phyloP scores from a whole-genome alignment of 306 rosid genomes.

The Prinsepia uniflora region DNA sequence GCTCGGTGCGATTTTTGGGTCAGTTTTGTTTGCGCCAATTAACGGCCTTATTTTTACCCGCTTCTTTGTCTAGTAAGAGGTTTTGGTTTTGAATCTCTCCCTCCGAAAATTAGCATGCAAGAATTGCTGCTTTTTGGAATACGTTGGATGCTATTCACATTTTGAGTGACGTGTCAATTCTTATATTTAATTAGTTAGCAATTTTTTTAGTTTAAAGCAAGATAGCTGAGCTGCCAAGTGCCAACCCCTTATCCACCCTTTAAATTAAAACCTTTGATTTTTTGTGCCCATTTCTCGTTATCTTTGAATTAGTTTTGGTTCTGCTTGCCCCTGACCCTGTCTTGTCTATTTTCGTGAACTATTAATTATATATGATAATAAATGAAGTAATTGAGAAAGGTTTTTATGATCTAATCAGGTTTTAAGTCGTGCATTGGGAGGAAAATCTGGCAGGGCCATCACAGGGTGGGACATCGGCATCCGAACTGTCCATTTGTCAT shows the following conservation, averaged over 20 bases:
- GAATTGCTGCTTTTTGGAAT: background rate
- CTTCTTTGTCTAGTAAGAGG: too few relatives aligned
- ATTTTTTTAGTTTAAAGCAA: background rate
- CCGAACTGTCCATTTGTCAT: conserved; percentile 45
- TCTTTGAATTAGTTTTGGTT: background rate
- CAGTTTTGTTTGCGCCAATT: too few relatives aligned
- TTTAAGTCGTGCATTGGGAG: conserved; percentile 76
- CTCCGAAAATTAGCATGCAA: too few relatives aligned
- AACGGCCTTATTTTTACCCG: too few relatives aligned
- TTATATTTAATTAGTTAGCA: too few relatives aligned
- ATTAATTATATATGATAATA: too few relatives aligned
- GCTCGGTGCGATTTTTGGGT: too few relatives aligned
- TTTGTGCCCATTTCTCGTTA: background rate
- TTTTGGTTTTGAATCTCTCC: too few relatives aligned
- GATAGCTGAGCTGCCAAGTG: background rate
- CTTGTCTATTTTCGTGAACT: background rate
- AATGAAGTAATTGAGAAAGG: background rate
- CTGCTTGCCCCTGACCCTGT: background rate
- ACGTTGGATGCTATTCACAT: background rate
- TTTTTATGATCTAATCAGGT: conserved; percentile 37
- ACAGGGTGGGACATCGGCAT: conserved; percentile 91
- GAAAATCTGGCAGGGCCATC: conserved; percentile 60
- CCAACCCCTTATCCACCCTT: background rate
- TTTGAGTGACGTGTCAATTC: background rate
- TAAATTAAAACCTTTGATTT: background rate